Evolutionary conservation across 2,329 filamentous ascomycete genomes (phyloP).

Genomic region (Beauveria sp.): DNA sequence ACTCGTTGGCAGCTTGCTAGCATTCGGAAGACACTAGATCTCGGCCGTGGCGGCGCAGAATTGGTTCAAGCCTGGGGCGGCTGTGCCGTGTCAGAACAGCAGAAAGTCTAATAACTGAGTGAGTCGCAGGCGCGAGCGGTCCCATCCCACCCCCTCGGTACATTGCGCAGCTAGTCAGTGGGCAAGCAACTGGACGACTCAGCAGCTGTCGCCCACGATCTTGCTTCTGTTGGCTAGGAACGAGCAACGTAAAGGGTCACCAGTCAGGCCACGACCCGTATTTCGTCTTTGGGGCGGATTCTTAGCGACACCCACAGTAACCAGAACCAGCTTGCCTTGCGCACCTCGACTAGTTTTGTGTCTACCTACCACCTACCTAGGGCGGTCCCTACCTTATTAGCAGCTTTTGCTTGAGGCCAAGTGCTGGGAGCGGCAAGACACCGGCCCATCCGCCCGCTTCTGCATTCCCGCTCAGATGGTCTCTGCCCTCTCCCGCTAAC

Average conservation of each 20-base stretch:
- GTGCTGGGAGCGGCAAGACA: slow-evolving; percentile 32
- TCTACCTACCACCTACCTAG: neutral
- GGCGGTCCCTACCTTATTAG: slow-evolving; percentile 12
- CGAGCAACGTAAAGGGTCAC: slow-evolving; percentile 1
- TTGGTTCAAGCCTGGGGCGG: neutral
- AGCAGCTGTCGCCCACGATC: slow-evolving; percentile 6
- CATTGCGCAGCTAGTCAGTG: slow-evolving; percentile 6
- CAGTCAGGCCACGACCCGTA: slow-evolving; percentile 11
- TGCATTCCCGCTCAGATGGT: slow-evolving; percentile 27
- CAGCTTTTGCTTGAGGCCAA: slow-evolving; percentile 14
- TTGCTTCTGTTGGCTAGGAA: slow-evolving; percentile 4
- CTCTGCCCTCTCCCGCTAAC: slow-evolving; percentile 21
- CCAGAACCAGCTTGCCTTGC: neutral
- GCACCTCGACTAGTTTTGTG: slow-evolving; percentile 1
- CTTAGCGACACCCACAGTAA: slow-evolving; percentile 2
- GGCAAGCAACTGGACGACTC: slow-evolving; percentile 1
- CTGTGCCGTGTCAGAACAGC: neutral
- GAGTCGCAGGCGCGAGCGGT: slow-evolving; percentile 3
- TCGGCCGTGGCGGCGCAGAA: neutral
- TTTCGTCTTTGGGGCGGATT: slow-evolving; percentile 6
- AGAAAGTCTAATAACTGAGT: slow-evolving; percentile 7
- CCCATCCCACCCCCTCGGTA: neutral
- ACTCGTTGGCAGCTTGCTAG: neutral
- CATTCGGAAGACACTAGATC: neutral
- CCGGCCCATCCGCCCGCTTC: slow-evolving; percentile 29